Percentiles rank a stretch among this genome's conserved stretches.
phyloP scores from a whole-genome alignment of 768 basidiomycete genomes.

The Exidia glandulosa region DNA sequence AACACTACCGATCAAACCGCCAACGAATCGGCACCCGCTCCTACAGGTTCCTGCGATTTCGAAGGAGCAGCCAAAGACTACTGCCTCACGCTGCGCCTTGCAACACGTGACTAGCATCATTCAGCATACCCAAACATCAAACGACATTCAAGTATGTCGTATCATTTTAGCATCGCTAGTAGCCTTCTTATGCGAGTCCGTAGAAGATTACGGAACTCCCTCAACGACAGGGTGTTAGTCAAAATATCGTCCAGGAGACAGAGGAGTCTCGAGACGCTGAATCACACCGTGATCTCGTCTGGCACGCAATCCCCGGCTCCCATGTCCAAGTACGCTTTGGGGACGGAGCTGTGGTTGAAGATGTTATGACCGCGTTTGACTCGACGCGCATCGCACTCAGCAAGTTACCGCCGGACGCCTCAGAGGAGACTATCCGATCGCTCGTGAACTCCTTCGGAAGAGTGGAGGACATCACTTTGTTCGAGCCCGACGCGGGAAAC shows the following conservation, averaged over 20 bases:
- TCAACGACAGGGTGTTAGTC: not conserved
- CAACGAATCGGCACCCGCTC: slow-evolving; percentile 24
- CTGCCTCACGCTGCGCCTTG: no score
- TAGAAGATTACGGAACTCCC: not conserved
- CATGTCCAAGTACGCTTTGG: slow-evolving; percentile 33
- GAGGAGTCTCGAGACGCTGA: not conserved
- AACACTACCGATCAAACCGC: slow-evolving; percentile 22
- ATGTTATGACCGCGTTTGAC: slow-evolving; percentile 58
- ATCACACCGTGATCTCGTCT: not conserved
- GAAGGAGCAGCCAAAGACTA: no score
- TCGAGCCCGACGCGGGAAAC: slow-evolving; percentile 25
- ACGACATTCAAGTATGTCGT: no score
- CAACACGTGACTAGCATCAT: no score
- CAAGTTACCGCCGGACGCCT: slow-evolving; percentile 33
- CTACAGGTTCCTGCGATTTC: slow-evolving; percentile 2
- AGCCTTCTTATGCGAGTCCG: not conserved
- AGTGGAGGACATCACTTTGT: slow-evolving; percentile 26
- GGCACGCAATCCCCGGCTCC: not conserved
- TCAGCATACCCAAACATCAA: no score
- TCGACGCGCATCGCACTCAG: slow-evolving; percentile 47
- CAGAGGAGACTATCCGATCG: slow-evolving; percentile 21
- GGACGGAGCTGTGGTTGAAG: slow-evolving; percentile 47
- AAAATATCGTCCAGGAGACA: not conserved
- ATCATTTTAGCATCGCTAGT: not conserved
- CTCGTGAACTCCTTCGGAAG: slow-evolving; percentile 38